phyloP scores from a whole-genome alignment of 352 stramenopile species.

The Globisporangium sylvaticum region DNA sequence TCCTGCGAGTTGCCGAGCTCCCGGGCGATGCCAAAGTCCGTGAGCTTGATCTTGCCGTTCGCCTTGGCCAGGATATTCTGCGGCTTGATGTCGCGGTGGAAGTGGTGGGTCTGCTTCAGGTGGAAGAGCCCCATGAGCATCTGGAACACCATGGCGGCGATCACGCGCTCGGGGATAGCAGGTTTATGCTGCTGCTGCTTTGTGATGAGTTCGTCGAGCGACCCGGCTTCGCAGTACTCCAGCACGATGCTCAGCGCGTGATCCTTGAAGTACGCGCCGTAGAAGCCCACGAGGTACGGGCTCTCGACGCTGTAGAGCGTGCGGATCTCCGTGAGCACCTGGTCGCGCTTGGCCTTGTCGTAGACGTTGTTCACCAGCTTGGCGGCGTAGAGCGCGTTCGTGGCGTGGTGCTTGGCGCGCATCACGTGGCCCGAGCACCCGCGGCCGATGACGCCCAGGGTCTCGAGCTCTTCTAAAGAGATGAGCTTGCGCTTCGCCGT shows the following conservation, averaged over 20 bases:
- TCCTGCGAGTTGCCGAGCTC: slow-evolving; percentile 63
- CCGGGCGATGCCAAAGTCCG: slow-evolving; percentile 69
- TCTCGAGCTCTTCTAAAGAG: slow-evolving; percentile 50
- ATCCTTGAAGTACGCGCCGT: slow-evolving; percentile 72
- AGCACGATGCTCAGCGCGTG: slow-evolving; percentile 65
- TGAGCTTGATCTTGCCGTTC: slow-evolving; percentile 76
- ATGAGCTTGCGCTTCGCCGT: slow-evolving; percentile 23
- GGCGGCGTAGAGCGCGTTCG: slow-evolving; percentile 45
- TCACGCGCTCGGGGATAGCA: slow-evolving; percentile 39
- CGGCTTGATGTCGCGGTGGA: slow-evolving; percentile 93
- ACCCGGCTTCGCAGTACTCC: slow-evolving; percentile 59
- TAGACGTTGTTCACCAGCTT: slow-evolving; percentile 77
- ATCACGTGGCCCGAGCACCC: slow-evolving; percentile 65
- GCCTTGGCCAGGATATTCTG: slow-evolving; percentile 90
- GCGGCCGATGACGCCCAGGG: slow-evolving; percentile 46
- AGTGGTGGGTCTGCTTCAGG: slow-evolving; percentile 67
- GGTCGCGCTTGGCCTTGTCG: slow-evolving; percentile 69
- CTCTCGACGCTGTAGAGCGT: slow-evolving; percentile 72
- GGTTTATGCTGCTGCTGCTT: slow-evolving; percentile 1
- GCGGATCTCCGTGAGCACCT: slow-evolving; percentile 77
- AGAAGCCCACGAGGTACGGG: slow-evolving; percentile 58
- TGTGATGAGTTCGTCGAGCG: slow-evolving; percentile 44
- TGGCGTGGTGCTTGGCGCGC: slow-evolving; percentile 39
- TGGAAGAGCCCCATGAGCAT: slow-evolving; percentile 55
- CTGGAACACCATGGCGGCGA: slow-evolving; percentile 57